A percentile compares a stretch with the other conserved stretches of the same genome.
phyloP scores from a whole-genome alignment of 2,329 filamentous ascomycete species.

The Fusarium sp. region DNA sequence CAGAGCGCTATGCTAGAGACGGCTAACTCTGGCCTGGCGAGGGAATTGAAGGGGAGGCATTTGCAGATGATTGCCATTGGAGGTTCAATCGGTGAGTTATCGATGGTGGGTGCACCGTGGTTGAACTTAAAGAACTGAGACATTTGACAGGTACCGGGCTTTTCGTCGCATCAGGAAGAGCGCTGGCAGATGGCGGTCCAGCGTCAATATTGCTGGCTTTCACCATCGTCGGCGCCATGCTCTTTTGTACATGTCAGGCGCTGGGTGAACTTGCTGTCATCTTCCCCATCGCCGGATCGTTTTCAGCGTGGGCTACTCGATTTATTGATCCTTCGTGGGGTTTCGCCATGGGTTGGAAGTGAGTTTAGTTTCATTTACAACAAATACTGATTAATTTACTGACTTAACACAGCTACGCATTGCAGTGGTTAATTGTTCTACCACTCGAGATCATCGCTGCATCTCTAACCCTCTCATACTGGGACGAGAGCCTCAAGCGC shows the following conservation, averaged over 20 bases:
- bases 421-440: slow-evolving; percentile 88
- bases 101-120: slow-evolving; percentile 4
- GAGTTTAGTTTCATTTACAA: slow-evolving; percentile 52
- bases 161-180: slow-evolving; percentile 84
- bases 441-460: slow-evolving; percentile 90
- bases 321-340: slow-evolving; percentile 96
- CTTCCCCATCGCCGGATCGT: slow-evolving; percentile 92
- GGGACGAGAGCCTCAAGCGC: slow-evolving; percentile 74
- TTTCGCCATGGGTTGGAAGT: slow-evolving; percentile 96
- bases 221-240: slow-evolving; percentile 82
- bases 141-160: slow-evolving; percentile 76
- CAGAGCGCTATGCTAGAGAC: slow-evolving; percentile 77
- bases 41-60: slow-evolving; percentile 85
- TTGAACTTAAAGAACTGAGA: slow-evolving; percentile 27
- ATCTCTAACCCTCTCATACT: slow-evolving; percentile 85
- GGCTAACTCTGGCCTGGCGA: slow-evolving; percentile 79
- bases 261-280: slow-evolving; percentile 91
- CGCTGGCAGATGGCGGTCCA: slow-evolving; percentile 79
- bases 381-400: not conserved
- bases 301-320: slow-evolving; percentile 90
- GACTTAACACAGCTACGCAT: slow-evolving; percentile 72
- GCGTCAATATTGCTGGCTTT: slow-evolving; percentile 85
- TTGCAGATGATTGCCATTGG: slow-evolving; percentile 98
- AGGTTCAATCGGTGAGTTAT: slow-evolving; percentile 79
- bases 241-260: slow-evolving; percentile 92